Evolutionary conservation across 176 grass and related monocot genomes (phyloP), one percentile per base, ranked within the genome.

Genomic region (Thalia dealbata): DNA sequence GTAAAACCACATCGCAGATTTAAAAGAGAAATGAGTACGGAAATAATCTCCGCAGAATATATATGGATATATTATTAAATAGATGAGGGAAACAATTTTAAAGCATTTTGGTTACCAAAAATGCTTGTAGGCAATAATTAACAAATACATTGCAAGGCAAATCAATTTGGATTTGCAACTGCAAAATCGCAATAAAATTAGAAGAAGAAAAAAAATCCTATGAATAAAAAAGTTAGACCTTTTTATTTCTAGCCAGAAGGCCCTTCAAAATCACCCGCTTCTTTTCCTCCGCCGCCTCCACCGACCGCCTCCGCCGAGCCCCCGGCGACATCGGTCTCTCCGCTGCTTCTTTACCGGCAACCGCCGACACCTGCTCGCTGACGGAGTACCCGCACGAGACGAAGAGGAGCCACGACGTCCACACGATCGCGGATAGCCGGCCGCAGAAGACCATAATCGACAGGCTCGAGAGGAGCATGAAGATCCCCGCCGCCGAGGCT

Each of bases 391-490:
- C 14, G 46, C 46, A 24, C 45, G 69, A 22, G 6, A 71, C 69
- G 69, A 71, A 18, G 69, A 43, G 45, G 46, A 71, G 69, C 46
- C 42, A 71, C 23, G 43, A 71, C 10, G 45, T 71, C 46, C 69
- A 71, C 24, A 71, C 11, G 45, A 71, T 71, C 7, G 69, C 69
- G 45, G 19, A 51, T 10, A 71, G 12, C n/a, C 69, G 69, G 13
- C 69, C 69, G 14, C 69, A 71, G 69, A 71, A 71, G 12, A 71
- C 69, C 44, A 52, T 71, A 23, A 71, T 22, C 23, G 46, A 71
- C 46, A 71, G 69, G 69, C 45, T 71, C 7, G 46, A 10, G 23
- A 52, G 45, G 11, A 71, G 69, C 7, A 71, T 13, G 6, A 71
- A 48, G 10, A 71, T 10, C 46, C 69, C 22, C 10, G 11, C 51